Evolutionary conservation across 257 asterid species (phyloP).

Genomic region (Oldenlandia corymbosa): DNA sequence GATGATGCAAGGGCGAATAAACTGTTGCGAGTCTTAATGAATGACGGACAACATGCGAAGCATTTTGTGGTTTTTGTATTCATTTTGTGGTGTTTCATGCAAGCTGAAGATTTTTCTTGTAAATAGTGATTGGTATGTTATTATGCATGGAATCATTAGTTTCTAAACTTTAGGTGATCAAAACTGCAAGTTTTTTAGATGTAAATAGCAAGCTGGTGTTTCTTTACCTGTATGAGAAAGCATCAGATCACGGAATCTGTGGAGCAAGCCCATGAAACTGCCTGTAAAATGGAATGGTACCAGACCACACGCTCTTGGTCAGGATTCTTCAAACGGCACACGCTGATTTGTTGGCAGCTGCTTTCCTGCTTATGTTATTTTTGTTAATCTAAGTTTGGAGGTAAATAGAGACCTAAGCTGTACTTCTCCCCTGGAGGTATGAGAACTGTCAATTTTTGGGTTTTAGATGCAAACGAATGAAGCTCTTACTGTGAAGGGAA

Average conservation of each 20-base stretch:
- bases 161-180: background rate
- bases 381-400: too few species aligned
- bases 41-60: background rate
- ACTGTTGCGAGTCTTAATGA: background rate
- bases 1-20: background rate
- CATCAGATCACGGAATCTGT: too few species aligned
- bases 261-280: too few species aligned
- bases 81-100: too few species aligned
- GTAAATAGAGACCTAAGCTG: background rate
- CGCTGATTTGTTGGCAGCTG: too few species aligned
- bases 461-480: background rate
- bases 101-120: background rate
- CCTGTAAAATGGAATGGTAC: too few species aligned
- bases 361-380: too few species aligned
- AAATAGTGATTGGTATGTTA: background rate
- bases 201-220: background rate
- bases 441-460: background rate
- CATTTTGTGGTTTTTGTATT: background rate
- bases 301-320: too few species aligned
- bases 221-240: too few species aligned
- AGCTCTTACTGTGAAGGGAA: background rate
- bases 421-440: background rate
- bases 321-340: too few species aligned
- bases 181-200: background rate
- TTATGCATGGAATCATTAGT: background rate